A percentile compares a stretch with the other conserved stretches of the same genome.
Evolutionary conservation across 2,329 filamentous ascomycete genomes (phyloP).

Genomic region (Zymoseptoria brevis): DNA sequence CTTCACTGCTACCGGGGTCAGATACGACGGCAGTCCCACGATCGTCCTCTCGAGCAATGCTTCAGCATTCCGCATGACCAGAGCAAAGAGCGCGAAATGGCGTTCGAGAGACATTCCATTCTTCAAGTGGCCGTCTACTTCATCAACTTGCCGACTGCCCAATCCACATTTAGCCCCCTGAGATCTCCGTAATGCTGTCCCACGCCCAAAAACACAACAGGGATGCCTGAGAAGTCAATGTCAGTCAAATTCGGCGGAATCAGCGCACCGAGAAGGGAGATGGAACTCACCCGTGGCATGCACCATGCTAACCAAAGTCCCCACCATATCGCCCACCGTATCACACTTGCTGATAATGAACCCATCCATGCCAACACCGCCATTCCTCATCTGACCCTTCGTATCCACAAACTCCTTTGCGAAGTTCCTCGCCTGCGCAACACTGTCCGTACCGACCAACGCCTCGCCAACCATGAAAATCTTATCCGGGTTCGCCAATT

Average conservation of each 20-base stretch:
- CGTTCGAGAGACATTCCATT: background rate
- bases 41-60: background rate
- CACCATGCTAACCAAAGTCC: constrained; percentile 90
- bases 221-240: constrained; percentile 51
- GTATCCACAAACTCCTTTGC: constrained; percentile 65
- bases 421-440: constrained; percentile 93
- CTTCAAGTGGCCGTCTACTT: constrained; percentile 17
- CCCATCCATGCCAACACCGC: constrained; percentile 74
- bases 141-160: constrained; percentile 55
- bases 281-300: constrained; percentile 59
- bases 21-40: background rate
- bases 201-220: constrained; percentile 81
- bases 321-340: constrained; percentile 98
- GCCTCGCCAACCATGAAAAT: constrained; percentile 96
- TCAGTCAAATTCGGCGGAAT: no score
- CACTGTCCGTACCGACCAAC: constrained; percentile 88
- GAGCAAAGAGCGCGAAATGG: background rate
- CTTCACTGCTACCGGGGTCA: background rate
- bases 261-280: constrained; percentile 28
- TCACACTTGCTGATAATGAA: constrained; percentile 99
- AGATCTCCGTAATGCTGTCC: constrained; percentile 61
- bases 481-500: constrained; percentile 92
- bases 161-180: constrained; percentile 55
- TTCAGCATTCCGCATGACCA: background rate
- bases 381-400: constrained; percentile 28